These are phyloP conservation scores for Podila verticillata DNA, from an alignment of 192 early-diverging fungal species.

Conservation along the genomic window DNA sequence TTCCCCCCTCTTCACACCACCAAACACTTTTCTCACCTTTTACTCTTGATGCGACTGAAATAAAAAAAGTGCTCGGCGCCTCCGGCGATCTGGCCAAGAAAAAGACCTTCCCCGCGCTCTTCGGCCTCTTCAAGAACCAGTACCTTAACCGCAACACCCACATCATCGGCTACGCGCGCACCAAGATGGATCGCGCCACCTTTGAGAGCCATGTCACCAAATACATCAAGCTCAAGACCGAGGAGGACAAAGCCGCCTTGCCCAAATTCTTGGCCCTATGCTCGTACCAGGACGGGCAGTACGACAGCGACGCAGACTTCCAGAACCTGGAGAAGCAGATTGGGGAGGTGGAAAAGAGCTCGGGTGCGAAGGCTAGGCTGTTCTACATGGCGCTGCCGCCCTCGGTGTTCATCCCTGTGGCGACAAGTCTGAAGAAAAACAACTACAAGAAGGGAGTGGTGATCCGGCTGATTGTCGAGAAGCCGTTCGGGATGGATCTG, in stretches of 20 bases:
- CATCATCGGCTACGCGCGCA: slow-evolving; percentile 95
- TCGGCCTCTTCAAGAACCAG: slow-evolving; percentile 88
- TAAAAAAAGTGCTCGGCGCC: slow-evolving; percentile 77
- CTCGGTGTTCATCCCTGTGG: slow-evolving; percentile 91
- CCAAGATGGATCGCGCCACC: slow-evolving; percentile 75
- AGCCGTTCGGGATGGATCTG: slow-evolving; percentile 96
- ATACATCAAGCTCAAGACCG: slow-evolving; percentile 72
- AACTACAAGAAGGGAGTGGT: slow-evolving; percentile 71
- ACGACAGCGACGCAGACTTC: slow-evolving; percentile 82
- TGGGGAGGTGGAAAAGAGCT: slow-evolving; percentile 62
- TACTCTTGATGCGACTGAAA: not conserved
- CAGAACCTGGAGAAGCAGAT: slow-evolving; percentile 70
- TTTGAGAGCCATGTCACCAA: slow-evolving; percentile 79
- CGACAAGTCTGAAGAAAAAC: slow-evolving; percentile 73
- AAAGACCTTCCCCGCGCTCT: slow-evolving; percentile 97
- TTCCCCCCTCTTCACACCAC: not conserved
- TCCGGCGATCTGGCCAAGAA: slow-evolving; percentile 98
- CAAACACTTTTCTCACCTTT: not conserved
- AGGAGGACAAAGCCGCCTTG: slow-evolving; percentile 65
- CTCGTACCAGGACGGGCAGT: slow-evolving; percentile 84
- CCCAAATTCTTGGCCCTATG: slow-evolving; percentile 73
- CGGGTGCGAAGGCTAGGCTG: slow-evolving; percentile 72
- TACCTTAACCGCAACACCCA: slow-evolving; percentile 78
- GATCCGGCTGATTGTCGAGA: slow-evolving; percentile 95
- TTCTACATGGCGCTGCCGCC: slow-evolving; percentile 98